Base-by-base conservation (phyloP, 129 eudicot genomes). In the Ambrosia trifida region DNA sequence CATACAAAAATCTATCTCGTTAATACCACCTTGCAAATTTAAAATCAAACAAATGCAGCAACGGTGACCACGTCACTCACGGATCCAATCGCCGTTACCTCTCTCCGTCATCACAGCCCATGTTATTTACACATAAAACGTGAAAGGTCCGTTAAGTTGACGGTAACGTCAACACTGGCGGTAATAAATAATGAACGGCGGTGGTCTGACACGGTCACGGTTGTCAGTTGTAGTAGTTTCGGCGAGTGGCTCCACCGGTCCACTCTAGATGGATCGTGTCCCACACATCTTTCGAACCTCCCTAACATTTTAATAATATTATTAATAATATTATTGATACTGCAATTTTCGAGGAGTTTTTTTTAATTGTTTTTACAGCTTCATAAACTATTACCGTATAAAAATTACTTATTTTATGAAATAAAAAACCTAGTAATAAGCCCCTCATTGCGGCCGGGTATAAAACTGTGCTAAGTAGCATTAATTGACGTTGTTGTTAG, bases 231-330 rank as follows among this genome's bases (percentile, higher is more conserved):
- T 18, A 32, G 33, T 51, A 19, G 58, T 24, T 68, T 69, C 17
- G 62, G 63, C 31, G 63, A 7, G 73, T 18, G 13, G 68, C 46
- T 60, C 46, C 68, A 44, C 46, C 68, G 28, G 30, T 49, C 76
- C 59, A 59, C 76, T 60, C 63, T 72, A 16, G 14, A 32, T 69
- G 68, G 68, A 72, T 72, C 67, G n/a, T 72, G 76, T 28, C 65
- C 35, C 56, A 14, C 30, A 30, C 16, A 57, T 2, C 56, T 72
- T 57, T 72, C 44, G 66, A 72, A 58, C 53, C 76, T 57, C 52
- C 67, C 17, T 57, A 71, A 71, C 53, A 9, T 38, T 72, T 43
- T 28, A 54, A 35, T 70, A 57, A 30, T 58, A 30, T n/a, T n/a
- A 11, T n/a, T 70, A 57, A 30, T 58, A 30, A 9, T n/a, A 11